Conservation (phyloP, 2,329 filamentous ascomycete species). For the Raffaelea arxii region DNA sequence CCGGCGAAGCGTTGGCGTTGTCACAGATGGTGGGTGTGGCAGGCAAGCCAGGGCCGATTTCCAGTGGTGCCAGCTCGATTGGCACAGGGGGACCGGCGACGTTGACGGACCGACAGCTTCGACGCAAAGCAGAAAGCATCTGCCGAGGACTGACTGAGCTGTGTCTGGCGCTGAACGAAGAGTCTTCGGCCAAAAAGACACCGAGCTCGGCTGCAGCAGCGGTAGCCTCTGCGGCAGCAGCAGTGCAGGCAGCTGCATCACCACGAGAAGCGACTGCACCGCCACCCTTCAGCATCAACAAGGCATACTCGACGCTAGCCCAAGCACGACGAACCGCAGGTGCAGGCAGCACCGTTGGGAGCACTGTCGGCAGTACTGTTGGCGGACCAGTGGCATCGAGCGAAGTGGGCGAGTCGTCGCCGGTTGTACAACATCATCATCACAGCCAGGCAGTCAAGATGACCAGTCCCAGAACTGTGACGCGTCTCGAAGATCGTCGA, state of each 20-base stretch:
- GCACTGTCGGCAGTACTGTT: too few species aligned
- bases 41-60: constrained; percentile 59
- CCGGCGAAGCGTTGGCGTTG: constrained; percentile 70
- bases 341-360: background rate
- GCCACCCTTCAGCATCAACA: constrained; percentile 1
- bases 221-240: constrained; percentile 7
- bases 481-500: constrained; percentile 44
- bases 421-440: constrained; percentile 21
- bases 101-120: constrained; percentile 71
- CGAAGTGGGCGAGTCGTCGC: too few species aligned
- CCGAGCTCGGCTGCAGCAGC: background rate
- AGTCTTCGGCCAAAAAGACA: constrained; percentile 26
- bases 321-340: constrained; percentile 6
- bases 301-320: constrained; percentile 8
- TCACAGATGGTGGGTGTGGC: constrained; percentile 67
- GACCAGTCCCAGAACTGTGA: constrained; percentile 17
- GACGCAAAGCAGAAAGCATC: constrained; percentile 84
- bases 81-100: constrained; percentile 35
- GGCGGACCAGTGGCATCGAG: too few species aligned
- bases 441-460: constrained; percentile 24
- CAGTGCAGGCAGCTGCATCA: constrained; percentile 3
- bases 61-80: constrained; percentile 55
- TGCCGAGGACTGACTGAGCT: constrained; percentile 90
- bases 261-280: constrained; percentile 14
- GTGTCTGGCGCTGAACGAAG: constrained; percentile 71